These are phyloP conservation scores for Spathaspora hagerdaliae DNA, from an alignment of 805 yeast genomes.

Conservation along the genomic window DNA sequence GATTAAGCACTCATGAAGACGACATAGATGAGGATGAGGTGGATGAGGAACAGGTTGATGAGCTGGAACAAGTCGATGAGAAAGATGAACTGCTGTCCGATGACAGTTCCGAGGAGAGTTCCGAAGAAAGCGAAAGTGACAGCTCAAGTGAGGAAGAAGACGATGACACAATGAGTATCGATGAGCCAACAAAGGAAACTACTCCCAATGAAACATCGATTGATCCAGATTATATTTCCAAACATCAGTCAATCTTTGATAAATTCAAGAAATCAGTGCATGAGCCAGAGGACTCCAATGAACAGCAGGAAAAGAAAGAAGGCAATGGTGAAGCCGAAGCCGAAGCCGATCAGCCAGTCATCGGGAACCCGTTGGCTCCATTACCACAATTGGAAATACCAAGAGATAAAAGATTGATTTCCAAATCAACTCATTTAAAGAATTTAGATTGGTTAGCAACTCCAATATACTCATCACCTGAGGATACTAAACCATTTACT, in stretches of 20 bases:
- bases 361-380: conserved; percentile 50
- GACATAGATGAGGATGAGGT: conserved; percentile 10
- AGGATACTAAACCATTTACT: conserved; percentile 42
- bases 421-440: conserved; percentile 22
- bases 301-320: conserved; percentile 5
- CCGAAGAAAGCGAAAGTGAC: conserved; percentile 5
- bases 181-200: conserved; percentile 10
- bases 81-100: not conserved
- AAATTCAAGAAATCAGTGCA: conserved; percentile 42
- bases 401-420: conserved; percentile 38
- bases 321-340: conserved; percentile 14
- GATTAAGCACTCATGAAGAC: not conserved
- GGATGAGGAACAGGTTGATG: conserved; percentile 8
- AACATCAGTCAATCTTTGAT: conserved; percentile 48
- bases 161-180: conserved; percentile 2
- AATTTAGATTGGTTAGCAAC: conserved; percentile 63
- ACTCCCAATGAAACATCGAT: conserved; percentile 1
- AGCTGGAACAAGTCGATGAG: not conserved
- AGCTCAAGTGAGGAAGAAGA: conserved; percentile 6
- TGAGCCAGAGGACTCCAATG: not conserved
- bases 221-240: conserved; percentile 19
- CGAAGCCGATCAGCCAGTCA: conserved; percentile 15
- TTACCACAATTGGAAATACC: conserved; percentile 82
- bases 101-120: not conserved
- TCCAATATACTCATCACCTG: conserved; percentile 56